Evolutionary conservation across 1,284 basidiomycete genomes (phyloP), one percentile per base, ranked within the genome.

Genomic region (Rhodotorula sp.): DNA sequence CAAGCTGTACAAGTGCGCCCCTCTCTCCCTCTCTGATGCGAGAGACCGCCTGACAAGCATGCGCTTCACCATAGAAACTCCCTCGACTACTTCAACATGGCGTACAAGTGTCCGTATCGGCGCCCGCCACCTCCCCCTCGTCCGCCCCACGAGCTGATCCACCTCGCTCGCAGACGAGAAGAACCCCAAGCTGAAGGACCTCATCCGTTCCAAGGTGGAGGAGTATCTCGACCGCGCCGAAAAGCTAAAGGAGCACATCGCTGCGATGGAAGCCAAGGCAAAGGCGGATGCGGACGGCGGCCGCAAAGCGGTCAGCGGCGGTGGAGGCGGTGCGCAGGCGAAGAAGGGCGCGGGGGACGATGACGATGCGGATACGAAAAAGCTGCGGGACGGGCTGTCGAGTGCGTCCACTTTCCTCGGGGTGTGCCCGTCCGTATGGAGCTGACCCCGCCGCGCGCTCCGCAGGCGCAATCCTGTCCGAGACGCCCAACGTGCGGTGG

Each of bases 61-160:
- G 9, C 1, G 15, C 44, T 57, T 62, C 25, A 1, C 44, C 94
- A 94, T 82, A 91, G 92, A 84, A 97, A 98, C 85, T 88, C 93
- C 7, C 87, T 99, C 70, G 96, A 99, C 81, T 99, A 97, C 83
- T 99, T 99, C 82, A 94, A 98, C 91, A 90, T 98, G 83, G 87
- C 88, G 10, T 86, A 90, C 83, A 91, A 90, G 82, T 91, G 88
- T 90, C 74, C 73, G 86, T n/a, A n/a, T 83, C 34, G 15, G 39
- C 19, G 69, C n/a, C n/a, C 41, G 51, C 4, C 32, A 66, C 21
- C 29, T 36, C 39, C 44, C 5, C 44, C 32, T 59, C 39, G 22
- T 19, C n/a, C 10, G 61, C 44, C 29, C 39, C 8, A 10, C 12
- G 25, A 27, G 34, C 48, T 29, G 27, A 39, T 36, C 27, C 27